Base-by-base conservation (phyloP, 208 protist species). In the Wallacemonas sp. region DNA sequence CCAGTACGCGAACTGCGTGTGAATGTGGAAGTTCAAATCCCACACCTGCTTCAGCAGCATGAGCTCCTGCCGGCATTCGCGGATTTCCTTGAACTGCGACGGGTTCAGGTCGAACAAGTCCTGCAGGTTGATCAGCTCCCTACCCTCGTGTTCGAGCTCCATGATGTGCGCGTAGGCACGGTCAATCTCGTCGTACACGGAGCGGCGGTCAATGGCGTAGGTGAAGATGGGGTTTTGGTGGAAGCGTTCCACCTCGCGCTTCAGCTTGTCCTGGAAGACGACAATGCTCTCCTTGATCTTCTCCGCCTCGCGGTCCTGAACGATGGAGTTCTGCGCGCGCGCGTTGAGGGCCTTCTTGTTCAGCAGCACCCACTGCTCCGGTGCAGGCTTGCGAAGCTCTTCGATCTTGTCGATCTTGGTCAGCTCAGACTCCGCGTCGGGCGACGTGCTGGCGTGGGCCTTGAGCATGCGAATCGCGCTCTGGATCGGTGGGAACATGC, bases 51-150 rank as follows among this genome's bases (percentile, higher is more conserved):
- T 97, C 52, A 98, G 70, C 68, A 96, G 77, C 80, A 94, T 86
- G 42, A 97, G 71, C 61, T 98, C 92, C 68, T 95, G 82, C 2
- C 94, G 82, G 65, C 92, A 97, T 46, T 97, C 92, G 33, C 87
- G 80, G 61, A 99, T 92, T 68, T 89, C 84, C 62, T 97, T 94
- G 62, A 96, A 97, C 42, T 98, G 92, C 22, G 95, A 96, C 18
- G 87, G 74, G 31, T 84, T 89, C 45, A 98, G 74, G 70, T 99
- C 97, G 70, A 99, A 98, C 16, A 99, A 82, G 63, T 98, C 93
- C 70, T 99, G 92, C 32, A 97, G 72, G 59, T 97, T 90, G 57
- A 95, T 85, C 32, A 99, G 71, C 32, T 89, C 82, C 46, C 81
- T 87, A 29, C 91, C 97, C 67, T 97, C 81, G 20, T 79, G 38